Evolutionary conservation across 805 yeast species (phyloP).

Genomic region (Ogataea angusta): DNA sequence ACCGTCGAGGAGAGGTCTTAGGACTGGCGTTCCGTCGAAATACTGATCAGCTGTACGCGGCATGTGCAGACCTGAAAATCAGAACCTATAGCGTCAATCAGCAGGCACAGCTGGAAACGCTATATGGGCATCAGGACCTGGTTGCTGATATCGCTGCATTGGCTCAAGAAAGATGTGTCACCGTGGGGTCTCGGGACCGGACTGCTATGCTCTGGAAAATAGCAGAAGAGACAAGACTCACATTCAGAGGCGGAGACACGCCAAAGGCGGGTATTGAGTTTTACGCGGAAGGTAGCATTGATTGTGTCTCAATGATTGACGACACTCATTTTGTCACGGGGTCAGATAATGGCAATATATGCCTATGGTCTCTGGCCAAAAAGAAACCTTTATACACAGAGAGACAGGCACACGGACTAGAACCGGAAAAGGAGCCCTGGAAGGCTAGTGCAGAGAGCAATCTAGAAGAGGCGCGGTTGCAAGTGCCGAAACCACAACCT

Average conservation of each 20-base stretch:
- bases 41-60: conserved; percentile 83
- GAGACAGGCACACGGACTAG: conserved; percentile 75
- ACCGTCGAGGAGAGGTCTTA: conserved; percentile 66
- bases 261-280: conserved; percentile 35
- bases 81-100: conserved; percentile 85
- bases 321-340: conserved; percentile 93
- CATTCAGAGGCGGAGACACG: conserved; percentile 86
- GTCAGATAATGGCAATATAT: conserved; percentile 85
- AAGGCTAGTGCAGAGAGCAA: conserved; percentile 54
- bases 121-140: conserved; percentile 94
- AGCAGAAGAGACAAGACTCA: conserved; percentile 89
- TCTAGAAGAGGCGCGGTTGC: conserved; percentile 35
- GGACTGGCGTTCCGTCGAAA: conserved; percentile 75
- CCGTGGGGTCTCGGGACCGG: conserved; percentile 93
- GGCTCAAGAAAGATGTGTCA: conserved; percentile 85
- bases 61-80: conserved; percentile 88
- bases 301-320: conserved; percentile 86
- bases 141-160: conserved; percentile 81
- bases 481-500: conserved; percentile 73
- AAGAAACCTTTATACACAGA: conserved; percentile 78
- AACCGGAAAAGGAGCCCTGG: conserved; percentile 39
- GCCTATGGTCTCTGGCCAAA: conserved; percentile 88
- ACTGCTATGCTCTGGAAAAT: conserved; percentile 97
- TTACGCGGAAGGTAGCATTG: conserved; percentile 82
- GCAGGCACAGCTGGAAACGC: conserved; percentile 81